Evolutionary conservation across 2,329 filamentous ascomycete species (phyloP), one percentile per base, ranked within the genome.

Genomic region (Colletotrichum coccodes): DNA sequence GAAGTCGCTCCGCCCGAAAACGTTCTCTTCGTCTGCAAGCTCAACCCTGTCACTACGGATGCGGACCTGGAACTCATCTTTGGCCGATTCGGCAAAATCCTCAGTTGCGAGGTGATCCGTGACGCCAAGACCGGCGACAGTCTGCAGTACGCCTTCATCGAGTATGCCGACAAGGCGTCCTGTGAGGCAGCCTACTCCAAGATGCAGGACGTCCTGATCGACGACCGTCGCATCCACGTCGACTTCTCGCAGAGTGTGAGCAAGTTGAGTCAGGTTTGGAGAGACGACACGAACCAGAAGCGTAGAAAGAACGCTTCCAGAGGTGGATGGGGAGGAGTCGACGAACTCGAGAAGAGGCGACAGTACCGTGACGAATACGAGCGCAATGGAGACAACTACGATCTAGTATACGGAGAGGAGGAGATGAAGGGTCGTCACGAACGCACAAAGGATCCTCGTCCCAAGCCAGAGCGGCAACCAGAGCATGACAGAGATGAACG

Each of bases 1-100:
- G 96, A 99, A 81, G 95, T 99, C 74, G 97, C 95, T 75, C 96
- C 96, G 5, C 96, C 96, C 0, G 96, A 99, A 82, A 98, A 99
- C 79, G 91, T 99, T 16, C 86, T 99, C 2, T 99, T 99, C 77
- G 95, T 99, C 49, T 99, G 96, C 91, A 99, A 99, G 79, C 86
- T 99, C 49, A 99, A 99, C 75, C 96, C 96, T 0, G 94, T 99
- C 53, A 99, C 96, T 11, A 92, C 94, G 76, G 95, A 98, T 76
- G 92, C 97, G 76, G 96, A 99, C 77, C 85, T 99, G 53, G 92
- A 98, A 78, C 87, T 98, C 72, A 98, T 99, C 71, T 99, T 99
- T 81, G 95, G 94, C 64, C 95, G 96, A 0, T 99, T 99, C 75
- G 96, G 96, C 73, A 95, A 92, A 76, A 97, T 99, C 47, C 80